Base-by-base conservation (phyloP, 2,329 filamentous ascomycete genomes). In the Alternaria brassicae region DNA sequence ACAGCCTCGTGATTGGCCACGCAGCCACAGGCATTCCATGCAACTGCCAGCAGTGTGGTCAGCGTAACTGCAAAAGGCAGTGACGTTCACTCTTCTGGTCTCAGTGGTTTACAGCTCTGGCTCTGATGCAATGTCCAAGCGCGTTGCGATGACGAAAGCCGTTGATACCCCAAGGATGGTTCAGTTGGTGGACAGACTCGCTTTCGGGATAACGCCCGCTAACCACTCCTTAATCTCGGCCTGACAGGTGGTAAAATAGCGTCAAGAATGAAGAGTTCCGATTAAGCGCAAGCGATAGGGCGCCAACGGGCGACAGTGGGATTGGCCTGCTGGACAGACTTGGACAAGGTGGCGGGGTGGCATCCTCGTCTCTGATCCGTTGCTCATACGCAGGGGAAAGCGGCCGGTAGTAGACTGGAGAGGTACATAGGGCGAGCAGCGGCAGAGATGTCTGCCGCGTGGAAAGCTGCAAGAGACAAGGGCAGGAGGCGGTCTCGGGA, bases 211-310 rank as follows among this genome's bases (percentile, higher is more conserved):
- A 66, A 70, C 68, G 70, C 59, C 64, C 68, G 71, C 69, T 72
- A 67, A 56, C 58, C 60, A 59, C 69, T 76, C 74, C 71, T 76
- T 77, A 76, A 78, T 78, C 66, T 78, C 75, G 75, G 75, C 65
- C 72, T 68, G 61, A 62, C 58, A 61, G 59, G 44, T 50, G 61
- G 55, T 68, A 62, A 58, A 67, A 58, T 60, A 58, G 63, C 51
- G 63, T 55, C 56, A 57, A 60, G 56, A 58, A 57, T 61, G 62
- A 68, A 64, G 52, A 56, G 42, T 58, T 61, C 64, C 58, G 65
- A 68, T 66, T 60, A 73, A 68, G 66, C 66, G 52, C 66, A 72
- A 73, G 72, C 72, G 70, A 70, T 67, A 66, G 65, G 72, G 70
- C 67, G 63, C 62, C 62, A 72, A 70, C 65, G 66, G 72, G 66